Evolutionary conservation across 2,329 filamentous ascomycete genomes (phyloP).

Genomic region (Colletotrichum melonis): DNA sequence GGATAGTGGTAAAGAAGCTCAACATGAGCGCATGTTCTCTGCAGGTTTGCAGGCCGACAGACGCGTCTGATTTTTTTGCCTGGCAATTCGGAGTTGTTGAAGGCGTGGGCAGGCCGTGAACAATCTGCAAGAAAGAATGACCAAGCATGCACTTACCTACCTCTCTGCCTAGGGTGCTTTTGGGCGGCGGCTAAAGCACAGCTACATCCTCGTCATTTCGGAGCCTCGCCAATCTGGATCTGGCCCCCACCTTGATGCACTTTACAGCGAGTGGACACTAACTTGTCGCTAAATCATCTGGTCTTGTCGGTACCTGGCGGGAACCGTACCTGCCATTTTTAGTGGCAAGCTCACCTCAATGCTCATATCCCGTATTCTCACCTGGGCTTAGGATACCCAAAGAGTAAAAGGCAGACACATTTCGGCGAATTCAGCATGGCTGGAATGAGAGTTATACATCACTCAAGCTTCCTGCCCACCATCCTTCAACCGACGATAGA

Average conservation of each 20-base stretch:
- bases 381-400: too few relatives aligned
- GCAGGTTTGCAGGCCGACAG: background rate
- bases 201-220: slow-evolving; percentile 25
- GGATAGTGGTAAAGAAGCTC: background rate
- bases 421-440: too few relatives aligned
- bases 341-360: too few relatives aligned
- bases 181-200: slow-evolving; percentile 7
- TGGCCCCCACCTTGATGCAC: slow-evolving; percentile 17
- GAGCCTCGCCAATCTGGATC: slow-evolving; percentile 24
- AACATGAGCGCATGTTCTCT: slow-evolving; percentile 31
- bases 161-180: background rate
- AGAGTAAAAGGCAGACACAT: background rate
- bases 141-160: background rate
- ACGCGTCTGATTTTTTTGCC: background rate
- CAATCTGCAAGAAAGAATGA: background rate
- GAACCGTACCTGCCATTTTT: accelerated
- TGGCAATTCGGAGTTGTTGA: slow-evolving; percentile 14
- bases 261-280: slow-evolving; percentile 17
- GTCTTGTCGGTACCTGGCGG: slow-evolving; percentile 1
- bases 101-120: background rate
- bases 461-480: too few relatives aligned
- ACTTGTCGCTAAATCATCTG: slow-evolving; percentile 2
- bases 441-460: too few relatives aligned
- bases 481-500: too few relatives aligned
- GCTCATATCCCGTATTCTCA: too few relatives aligned